Percentiles rank a stretch among this genome's conserved stretches.
These are phyloP conservation scores for Cutaneotrichosporon spelunceum DNA, from an alignment of 1,284 basidiomycete species.

Conservation along the genomic window DNA sequence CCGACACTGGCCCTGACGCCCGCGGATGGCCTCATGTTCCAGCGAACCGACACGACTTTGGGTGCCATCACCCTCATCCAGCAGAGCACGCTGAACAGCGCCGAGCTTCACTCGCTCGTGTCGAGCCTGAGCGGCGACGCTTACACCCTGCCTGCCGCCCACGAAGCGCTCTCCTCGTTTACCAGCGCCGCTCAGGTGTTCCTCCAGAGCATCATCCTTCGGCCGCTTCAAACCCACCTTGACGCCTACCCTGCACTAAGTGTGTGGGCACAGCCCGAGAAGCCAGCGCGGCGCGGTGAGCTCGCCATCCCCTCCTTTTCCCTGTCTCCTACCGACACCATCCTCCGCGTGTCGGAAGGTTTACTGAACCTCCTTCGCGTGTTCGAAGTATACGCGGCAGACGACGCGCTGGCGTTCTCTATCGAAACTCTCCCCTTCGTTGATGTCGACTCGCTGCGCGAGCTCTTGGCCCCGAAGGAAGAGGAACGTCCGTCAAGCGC, in stretches of 20 bases:
- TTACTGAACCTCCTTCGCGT: slow-evolving; percentile 86
- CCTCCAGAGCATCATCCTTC: slow-evolving; percentile 76
- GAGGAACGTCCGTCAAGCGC: slow-evolving; percentile 14
- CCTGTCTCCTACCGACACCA: slow-evolving; percentile 79
- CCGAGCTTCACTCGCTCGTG: slow-evolving; percentile 67
- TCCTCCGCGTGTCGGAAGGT: slow-evolving; percentile 86
- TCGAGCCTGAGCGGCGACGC: slow-evolving; percentile 20
- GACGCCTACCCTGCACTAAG: slow-evolving; percentile 66
- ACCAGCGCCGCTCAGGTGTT: slow-evolving; percentile 70
- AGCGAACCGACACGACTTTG: slow-evolving; percentile 61
- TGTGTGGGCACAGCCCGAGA: slow-evolving; percentile 61
- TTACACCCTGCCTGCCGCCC: slow-evolving; percentile 60
- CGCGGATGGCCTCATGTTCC: slow-evolving; percentile 54
- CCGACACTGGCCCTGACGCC: slow-evolving; percentile 59
- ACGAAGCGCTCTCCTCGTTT: slow-evolving; percentile 63
- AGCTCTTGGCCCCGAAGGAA: slow-evolving; percentile 51
- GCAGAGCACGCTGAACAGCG: slow-evolving; percentile 76
- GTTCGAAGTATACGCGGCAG: slow-evolving; percentile 90
- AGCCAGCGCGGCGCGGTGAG: slow-evolving; percentile 54
- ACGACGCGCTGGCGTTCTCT: slow-evolving; percentile 86
- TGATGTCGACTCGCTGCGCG: slow-evolving; percentile 57
- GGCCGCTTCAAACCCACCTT: slow-evolving; percentile 76
- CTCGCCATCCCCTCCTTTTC: slow-evolving; percentile 89
- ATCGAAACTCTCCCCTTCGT: slow-evolving; percentile 73
- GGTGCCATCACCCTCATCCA: slow-evolving; percentile 70